Evolutionary conservation across 805 yeast species (phyloP).

Genomic region (Komagataella pseudopastoris): DNA sequence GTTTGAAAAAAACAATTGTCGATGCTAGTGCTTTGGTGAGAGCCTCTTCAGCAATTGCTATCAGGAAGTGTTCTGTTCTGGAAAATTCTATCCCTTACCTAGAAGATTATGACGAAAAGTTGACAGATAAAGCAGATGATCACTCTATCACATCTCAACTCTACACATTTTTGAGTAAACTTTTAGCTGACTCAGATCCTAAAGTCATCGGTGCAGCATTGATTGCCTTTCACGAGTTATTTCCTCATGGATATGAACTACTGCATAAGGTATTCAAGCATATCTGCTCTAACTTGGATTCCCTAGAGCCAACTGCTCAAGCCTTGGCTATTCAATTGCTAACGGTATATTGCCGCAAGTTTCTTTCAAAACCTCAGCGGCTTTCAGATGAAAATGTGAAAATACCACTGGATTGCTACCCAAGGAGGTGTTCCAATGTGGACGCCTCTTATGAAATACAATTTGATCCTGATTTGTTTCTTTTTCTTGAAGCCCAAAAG

Average conservation of each 20-base stretch:
- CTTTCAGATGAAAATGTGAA: background rate
- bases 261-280: conserved; percentile 59
- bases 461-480: conserved; percentile 41
- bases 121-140: conserved; percentile 19
- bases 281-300: conserved; percentile 20
- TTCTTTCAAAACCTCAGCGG: conserved; percentile 37
- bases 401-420: background rate
- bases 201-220: conserved; percentile 63
- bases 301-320: conserved; percentile 69
- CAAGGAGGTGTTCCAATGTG: background rate
- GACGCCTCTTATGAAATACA: conserved; percentile 19
- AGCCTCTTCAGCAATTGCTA: conserved; percentile 63
- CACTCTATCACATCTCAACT: conserved; percentile 34
- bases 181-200: conserved; percentile 54
- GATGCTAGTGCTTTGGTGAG: conserved; percentile 76
- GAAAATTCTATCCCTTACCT: conserved; percentile 15
- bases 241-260: conserved; percentile 44
- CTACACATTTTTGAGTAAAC: conserved; percentile 28
- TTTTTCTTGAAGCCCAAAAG: conserved; percentile 35
- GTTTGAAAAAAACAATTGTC: conserved; percentile 49
- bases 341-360: conserved; percentile 51
- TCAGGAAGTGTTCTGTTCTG: conserved; percentile 37
- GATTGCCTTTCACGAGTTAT: conserved; percentile 36
- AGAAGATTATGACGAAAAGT: conserved; percentile 2
- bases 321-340: conserved; percentile 43